Evolutionary conservation across 163 green algal species (phyloP).

Genomic region (Scenedesmus sp.): DNA sequence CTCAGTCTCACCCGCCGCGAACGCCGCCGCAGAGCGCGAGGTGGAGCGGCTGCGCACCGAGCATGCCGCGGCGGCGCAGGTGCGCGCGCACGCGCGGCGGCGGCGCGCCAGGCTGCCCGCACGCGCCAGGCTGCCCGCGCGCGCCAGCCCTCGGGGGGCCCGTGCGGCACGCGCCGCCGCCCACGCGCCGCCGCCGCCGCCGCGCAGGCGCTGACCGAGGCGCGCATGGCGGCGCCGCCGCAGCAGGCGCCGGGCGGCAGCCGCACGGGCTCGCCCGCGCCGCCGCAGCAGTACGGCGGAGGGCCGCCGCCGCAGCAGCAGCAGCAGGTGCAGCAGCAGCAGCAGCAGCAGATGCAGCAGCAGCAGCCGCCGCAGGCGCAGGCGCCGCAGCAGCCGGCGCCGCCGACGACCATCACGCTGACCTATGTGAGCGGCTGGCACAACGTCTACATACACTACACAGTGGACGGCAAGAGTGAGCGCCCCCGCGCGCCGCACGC

Average conservation of each 20-base stretch:
- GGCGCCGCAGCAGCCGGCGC: background rate
- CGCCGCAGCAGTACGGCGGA: background rate
- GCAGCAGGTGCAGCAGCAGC: background rate
- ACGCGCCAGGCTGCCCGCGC: too few relatives aligned
- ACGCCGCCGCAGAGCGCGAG: slow-evolving; percentile 20
- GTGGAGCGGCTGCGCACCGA: slow-evolving; percentile 21
- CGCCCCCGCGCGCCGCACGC: too few relatives aligned
- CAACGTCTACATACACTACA: slow-evolving; percentile 43
- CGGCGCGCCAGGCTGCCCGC: background rate
- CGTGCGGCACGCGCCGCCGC: background rate
- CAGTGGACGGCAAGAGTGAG: slow-evolving; percentile 35
- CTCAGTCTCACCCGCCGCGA: too few relatives aligned
- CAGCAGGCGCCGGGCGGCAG: background rate
- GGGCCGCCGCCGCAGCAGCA: background rate
- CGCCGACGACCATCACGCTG: slow-evolving; percentile 29
- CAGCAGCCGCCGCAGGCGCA: background rate
- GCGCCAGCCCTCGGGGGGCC: background rate
- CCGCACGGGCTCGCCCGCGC: background rate
- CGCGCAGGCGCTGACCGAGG: too few relatives aligned
- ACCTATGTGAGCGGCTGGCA: slow-evolving; percentile 43
- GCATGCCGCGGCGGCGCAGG: too few relatives aligned
- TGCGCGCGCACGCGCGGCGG: background rate
- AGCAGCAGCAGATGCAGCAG: slow-evolving; percentile 14
- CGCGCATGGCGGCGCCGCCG: too few relatives aligned
- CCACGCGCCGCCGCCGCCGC: background rate